Evolutionary conservation across 345 rosid genomes (phyloP).

Genomic region (Acer negundo): DNA sequence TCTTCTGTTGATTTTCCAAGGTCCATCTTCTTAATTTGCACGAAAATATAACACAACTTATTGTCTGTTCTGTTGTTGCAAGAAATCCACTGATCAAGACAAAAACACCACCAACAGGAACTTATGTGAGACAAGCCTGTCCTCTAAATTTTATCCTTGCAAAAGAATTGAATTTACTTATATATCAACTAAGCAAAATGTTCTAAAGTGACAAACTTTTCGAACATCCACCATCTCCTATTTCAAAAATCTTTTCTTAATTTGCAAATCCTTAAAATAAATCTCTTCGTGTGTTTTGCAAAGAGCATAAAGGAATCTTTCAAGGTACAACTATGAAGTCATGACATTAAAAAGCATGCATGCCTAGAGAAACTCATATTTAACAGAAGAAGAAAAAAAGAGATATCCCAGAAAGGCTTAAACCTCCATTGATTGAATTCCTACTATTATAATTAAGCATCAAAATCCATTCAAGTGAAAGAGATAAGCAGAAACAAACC

Average conservation of each 20-base stretch:
- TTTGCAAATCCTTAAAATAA: too few species aligned
- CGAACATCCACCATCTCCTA: not conserved
- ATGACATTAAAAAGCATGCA: not conserved
- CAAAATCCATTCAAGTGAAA: not conserved
- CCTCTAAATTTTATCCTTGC: too few species aligned
- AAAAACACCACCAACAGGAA: not conserved
- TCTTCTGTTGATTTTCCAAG: conserved; percentile 44
- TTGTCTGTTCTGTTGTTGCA: not conserved
- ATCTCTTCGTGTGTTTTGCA: not conserved
- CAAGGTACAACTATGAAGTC: not conserved
- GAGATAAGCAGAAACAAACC: conserved; percentile 9
- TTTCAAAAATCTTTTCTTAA: not conserved
- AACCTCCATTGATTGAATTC: not conserved
- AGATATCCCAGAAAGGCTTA: not conserved
- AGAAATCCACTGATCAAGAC: not conserved
- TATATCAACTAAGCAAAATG: not conserved
- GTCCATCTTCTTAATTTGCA: conserved; percentile 43
- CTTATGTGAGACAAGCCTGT: not conserved
- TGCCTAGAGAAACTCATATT: not conserved
- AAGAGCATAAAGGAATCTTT: not conserved
- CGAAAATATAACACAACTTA: not conserved
- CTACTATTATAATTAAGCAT: not conserved
- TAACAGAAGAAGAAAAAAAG: not conserved
- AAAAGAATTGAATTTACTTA: too few species aligned
- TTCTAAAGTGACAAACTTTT: conserved; percentile 2